Percentiles rank a stretch among this genome's conserved stretches.
phyloP scores from a whole-genome alignment of 1,284 basidiomycete genomes.

The Lignosus rhinocerotis region DNA sequence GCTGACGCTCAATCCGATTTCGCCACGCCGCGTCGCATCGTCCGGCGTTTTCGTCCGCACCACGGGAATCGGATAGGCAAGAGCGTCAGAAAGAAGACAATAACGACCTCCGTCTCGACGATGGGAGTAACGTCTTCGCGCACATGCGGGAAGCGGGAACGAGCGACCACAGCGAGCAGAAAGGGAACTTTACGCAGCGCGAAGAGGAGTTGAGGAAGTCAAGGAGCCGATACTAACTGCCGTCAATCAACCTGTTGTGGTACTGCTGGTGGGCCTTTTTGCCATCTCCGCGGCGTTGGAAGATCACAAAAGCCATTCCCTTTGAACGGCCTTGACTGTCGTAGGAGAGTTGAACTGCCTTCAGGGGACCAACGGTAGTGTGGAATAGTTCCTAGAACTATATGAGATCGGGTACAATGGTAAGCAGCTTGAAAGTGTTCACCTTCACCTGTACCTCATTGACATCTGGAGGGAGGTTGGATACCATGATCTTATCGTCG shows the following conservation, averaged over 20 bases:
- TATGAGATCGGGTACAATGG: not conserved
- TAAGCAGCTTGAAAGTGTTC: constrained; percentile 29
- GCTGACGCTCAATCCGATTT: constrained; percentile 16
- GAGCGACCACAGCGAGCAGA: constrained; percentile 20
- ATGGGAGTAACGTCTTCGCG: constrained; percentile 8
- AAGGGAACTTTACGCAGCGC: constrained; percentile 16
- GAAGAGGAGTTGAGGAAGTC: constrained; percentile 34
- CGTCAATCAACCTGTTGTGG: constrained; percentile 99
- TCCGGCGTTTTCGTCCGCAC: constrained; percentile 20
- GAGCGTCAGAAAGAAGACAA: constrained; percentile 8
- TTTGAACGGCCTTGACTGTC: constrained; percentile 86
- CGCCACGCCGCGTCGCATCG: constrained; percentile 19
- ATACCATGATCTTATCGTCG: constrained; percentile 93
- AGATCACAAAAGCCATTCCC: constrained; percentile 87
- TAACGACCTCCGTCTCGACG: constrained; percentile 1
- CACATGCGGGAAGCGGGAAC: constrained; percentile 1
- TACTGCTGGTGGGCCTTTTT: constrained; percentile 92
- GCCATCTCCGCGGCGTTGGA: constrained; percentile 87
- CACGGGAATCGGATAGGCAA: constrained; percentile 8
- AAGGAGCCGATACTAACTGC: constrained; percentile 90
- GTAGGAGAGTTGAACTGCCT: constrained; percentile 84
- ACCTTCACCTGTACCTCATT: constrained; percentile 94
- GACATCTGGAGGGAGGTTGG: constrained; percentile 93
- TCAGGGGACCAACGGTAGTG: constrained; percentile 87
- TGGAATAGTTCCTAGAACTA: constrained; percentile 83